Evolutionary conservation across 192 early-diverging fungal genomes (phyloP).

Genomic region (Mortierella alpina): DNA sequence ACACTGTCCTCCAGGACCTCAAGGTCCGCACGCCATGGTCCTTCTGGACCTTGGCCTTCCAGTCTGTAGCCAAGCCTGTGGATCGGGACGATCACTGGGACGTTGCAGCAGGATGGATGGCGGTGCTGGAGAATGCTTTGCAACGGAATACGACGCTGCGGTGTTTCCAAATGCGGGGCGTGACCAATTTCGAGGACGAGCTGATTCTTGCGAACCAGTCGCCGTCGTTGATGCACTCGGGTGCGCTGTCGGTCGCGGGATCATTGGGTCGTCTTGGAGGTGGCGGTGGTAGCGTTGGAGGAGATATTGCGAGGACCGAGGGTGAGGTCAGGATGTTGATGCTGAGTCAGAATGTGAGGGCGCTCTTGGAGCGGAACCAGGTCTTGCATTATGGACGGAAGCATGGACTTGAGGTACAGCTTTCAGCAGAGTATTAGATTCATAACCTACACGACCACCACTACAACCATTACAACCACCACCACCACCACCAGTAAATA

Average conservation of each 20-base stretch:
- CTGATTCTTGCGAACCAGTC: constrained; percentile 4
- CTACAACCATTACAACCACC: no score
- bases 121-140: constrained; percentile 16
- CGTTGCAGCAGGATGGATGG: constrained; percentile 33
- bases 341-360: constrained; percentile 19
- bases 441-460: no score
- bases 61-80: not conserved
- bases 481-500: no score
- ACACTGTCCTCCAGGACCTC: constrained; percentile 26
- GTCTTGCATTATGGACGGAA: constrained; percentile 37
- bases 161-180: constrained; percentile 29
- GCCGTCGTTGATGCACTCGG: not conserved
- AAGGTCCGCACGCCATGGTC: constrained; percentile 28
- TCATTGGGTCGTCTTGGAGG: constrained; percentile 15
- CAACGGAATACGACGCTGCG: constrained; percentile 15
- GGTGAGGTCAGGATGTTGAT: constrained; percentile 24
- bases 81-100: constrained; percentile 15
- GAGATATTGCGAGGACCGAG: not conserved
- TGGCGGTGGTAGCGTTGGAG: not conserved
- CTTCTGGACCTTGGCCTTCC: constrained; percentile 37
- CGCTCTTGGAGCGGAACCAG: constrained; percentile 37
- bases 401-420: constrained; percentile 28
- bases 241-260: not conserved
- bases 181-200: constrained; percentile 48
- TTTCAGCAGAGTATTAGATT: not conserved